Conservation (phyloP, 148 eudicot species). For the Amaranthus hypochondriacus region DNA sequence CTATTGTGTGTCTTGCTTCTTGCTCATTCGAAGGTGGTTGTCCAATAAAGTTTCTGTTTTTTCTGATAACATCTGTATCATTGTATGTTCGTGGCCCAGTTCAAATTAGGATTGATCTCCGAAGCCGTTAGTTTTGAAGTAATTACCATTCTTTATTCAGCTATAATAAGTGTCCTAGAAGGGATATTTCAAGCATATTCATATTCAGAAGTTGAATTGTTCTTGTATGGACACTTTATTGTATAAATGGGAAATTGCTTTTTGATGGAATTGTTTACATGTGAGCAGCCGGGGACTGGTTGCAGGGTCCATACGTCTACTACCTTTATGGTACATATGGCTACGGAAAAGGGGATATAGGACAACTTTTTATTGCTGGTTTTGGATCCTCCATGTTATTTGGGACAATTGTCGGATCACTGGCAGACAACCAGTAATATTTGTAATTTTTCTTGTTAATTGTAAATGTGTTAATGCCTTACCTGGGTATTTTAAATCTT, state of each 20-base stretch:
- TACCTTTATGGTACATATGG: constrained; percentile 84
- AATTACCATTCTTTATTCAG: background rate
- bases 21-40: background rate
- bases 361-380: constrained; percentile 97
- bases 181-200: background rate
- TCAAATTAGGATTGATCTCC: background rate
- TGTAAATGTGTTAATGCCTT: background rate
- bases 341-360: constrained; percentile 85
- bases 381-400: constrained; percentile 99
- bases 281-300: constrained; percentile 95
- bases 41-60: background rate
- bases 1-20: background rate
- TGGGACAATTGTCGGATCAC: constrained; percentile 95
- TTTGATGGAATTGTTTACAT: constrained; percentile 27
- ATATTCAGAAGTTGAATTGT: background rate
- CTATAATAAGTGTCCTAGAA: background rate
- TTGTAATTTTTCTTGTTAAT: background rate
- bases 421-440: constrained; percentile 90
- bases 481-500: constrained; percentile 1
- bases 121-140: background rate
- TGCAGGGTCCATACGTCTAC: constrained; percentile 98
- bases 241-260: background rate
- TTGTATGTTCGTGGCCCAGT: background rate
- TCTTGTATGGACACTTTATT: background rate
- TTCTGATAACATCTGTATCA: background rate